phyloP scores from a whole-genome alignment of 805 yeast genomes.

The Candida easanensis region DNA sequence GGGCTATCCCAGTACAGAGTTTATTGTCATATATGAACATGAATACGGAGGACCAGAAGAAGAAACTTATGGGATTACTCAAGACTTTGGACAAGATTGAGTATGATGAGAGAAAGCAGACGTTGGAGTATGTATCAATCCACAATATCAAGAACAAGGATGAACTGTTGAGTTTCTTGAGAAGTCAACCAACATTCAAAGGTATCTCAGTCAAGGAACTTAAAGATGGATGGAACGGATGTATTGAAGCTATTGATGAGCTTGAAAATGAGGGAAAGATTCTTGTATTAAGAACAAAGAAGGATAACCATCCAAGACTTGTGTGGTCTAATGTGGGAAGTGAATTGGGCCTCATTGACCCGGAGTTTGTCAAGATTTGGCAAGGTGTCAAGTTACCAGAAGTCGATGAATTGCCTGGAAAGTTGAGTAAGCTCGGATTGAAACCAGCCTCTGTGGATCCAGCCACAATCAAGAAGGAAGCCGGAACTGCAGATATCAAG shows the following conservation, averaged over 20 bases:
- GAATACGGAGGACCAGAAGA: slow-evolving; percentile 47
- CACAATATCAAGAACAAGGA: slow-evolving; percentile 83
- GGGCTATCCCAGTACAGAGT: slow-evolving; percentile 64
- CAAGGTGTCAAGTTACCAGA: slow-evolving; percentile 73
- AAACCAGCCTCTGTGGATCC: slow-evolving; percentile 99
- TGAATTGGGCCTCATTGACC: slow-evolving; percentile 66
- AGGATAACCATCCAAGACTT: slow-evolving; percentile 88
- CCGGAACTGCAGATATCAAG: slow-evolving; percentile 48
- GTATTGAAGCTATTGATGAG: slow-evolving; percentile 72
- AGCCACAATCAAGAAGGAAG: slow-evolving; percentile 73
- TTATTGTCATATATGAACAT: slow-evolving; percentile 62
- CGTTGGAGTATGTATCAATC: slow-evolving; percentile 83
- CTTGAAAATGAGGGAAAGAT: slow-evolving; percentile 76
- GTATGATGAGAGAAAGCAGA: slow-evolving; percentile 56
- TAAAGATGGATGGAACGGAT: slow-evolving; percentile 93
- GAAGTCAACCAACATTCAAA: slow-evolving; percentile 80
- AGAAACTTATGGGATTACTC: slow-evolving; percentile 67
- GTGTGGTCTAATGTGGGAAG: slow-evolving; percentile 90
- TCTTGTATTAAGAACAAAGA: slow-evolving; percentile 83
- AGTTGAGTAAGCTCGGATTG: slow-evolving; percentile 77
- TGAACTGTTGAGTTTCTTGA: slow-evolving; percentile 69
- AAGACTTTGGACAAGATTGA: slow-evolving; percentile 75
- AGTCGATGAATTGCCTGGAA: slow-evolving; percentile 74
- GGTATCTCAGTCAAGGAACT: slow-evolving; percentile 74
- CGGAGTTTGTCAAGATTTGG: slow-evolving; percentile 85